phyloP scores from a whole-genome alignment of 1,139 yeast species.

The Saccharomycopsis hybrid region DNA sequence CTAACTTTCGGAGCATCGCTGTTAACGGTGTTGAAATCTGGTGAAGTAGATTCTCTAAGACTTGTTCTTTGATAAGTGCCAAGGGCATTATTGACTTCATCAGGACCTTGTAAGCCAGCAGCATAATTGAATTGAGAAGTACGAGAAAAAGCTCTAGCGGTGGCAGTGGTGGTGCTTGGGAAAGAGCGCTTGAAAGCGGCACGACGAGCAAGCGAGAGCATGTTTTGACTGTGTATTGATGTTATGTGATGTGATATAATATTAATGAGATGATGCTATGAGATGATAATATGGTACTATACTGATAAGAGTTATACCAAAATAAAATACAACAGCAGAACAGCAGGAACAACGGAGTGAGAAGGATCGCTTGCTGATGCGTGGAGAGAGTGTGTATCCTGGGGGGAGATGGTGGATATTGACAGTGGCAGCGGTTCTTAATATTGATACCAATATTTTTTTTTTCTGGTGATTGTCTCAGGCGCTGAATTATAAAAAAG shows the following conservation, averaged over 20 bases:
- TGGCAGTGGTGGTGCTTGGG: neutral
- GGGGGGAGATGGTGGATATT: neutral
- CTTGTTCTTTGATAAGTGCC: slow-evolving; percentile 31
- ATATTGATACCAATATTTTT: neutral
- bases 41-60: slow-evolving; percentile 24
- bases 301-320: neutral
- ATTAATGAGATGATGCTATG: no score
- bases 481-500: slow-evolving; percentile 9
- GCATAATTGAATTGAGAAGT: slow-evolving; percentile 3
- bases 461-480: neutral
- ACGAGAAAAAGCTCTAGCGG: neutral
- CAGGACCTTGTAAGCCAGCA: slow-evolving; percentile 16
- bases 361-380: neutral
- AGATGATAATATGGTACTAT: no score
- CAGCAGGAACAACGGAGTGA: no score
- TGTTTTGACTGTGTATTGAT: neutral
- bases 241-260: neutral
- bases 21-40: slow-evolving; percentile 25
- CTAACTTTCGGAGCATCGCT: slow-evolving; percentile 25
- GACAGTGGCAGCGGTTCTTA: neutral
- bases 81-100: slow-evolving; percentile 29
- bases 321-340: neutral
- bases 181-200: neutral
- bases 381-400: neutral
- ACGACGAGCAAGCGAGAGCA: slow-evolving; percentile 7